Evolutionary conservation across 805 yeast species (phyloP).

Genomic region (Candida broadrunensis): DNA sequence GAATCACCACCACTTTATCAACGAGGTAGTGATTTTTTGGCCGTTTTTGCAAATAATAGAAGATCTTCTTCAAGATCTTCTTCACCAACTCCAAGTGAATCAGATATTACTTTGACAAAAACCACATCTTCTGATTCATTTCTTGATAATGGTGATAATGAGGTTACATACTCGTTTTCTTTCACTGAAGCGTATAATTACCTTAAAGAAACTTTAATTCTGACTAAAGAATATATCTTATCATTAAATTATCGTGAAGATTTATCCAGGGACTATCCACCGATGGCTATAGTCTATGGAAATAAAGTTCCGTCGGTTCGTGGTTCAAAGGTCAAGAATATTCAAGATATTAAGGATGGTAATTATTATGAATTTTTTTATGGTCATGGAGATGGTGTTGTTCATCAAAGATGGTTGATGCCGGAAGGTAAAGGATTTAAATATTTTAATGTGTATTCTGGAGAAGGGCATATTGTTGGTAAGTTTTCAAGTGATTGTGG

Average conservation of each 20-base stretch:
- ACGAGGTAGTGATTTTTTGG: neutral
- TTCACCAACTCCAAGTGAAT: neutral
- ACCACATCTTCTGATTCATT: neutral
- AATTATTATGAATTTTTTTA: conserved; percentile 73
- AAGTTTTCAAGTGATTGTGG: conserved; percentile 64
- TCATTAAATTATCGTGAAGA: conserved; percentile 53
- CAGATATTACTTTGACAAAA: neutral
- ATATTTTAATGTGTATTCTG: conserved; percentile 23
- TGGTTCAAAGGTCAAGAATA: conserved; percentile 65
- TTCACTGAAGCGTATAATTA: conserved; percentile 65
- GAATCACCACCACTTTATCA: neutral
- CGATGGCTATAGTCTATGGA: conserved; percentile 79
- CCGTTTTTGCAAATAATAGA: neutral
- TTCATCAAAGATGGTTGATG: conserved; percentile 76
- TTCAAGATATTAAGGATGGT: conserved; percentile 65
- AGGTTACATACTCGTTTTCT: conserved; percentile 20
- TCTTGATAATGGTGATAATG: neutral
- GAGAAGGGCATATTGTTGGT: conserved; percentile 56
- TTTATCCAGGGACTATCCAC: conserved; percentile 61
- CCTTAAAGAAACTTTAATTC: conserved; percentile 55
- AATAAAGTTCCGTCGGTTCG: conserved; percentile 81
- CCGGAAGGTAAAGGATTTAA: conserved; percentile 70
- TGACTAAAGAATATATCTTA: conserved; percentile 56
- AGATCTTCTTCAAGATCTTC: neutral
- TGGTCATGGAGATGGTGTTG: conserved; percentile 94